Evolutionary conservation across 495 filamentous ascomycete species (phyloP), one percentile per base, ranked within the genome.

Genomic region (Annulohypoxylon maeteangense): DNA sequence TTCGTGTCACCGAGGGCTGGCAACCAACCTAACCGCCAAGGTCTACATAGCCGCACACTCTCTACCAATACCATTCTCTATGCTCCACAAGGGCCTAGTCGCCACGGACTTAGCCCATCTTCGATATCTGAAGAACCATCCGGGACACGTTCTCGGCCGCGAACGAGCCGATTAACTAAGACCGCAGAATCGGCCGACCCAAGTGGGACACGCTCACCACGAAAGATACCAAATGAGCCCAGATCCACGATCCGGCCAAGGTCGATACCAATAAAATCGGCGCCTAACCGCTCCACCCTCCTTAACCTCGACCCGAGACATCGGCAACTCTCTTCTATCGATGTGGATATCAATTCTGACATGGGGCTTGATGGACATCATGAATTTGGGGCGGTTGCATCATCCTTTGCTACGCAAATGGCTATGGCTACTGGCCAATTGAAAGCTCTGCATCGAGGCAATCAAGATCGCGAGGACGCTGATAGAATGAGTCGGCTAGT

Each of bases 61-160:
- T 95, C 93, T 3, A 92, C 89, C 23, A 92, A 87, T 67, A 96
- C 93, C 1, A 91, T 95, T 56, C 77, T 96, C 0, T 93, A 91
- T 76, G 89, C 86, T 32, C 91, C 90, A 3, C 75, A 81, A 18
- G 77, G 76, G 8, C 54, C 68, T 23, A 66, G 51, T 51, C 78
- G 74, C 78, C 81, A 25, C 76, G 82, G 40, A 81, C 81, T 20
- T 83, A 83, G 56, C 74, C 71, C 84, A 42, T 83, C 84, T 12
- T 86, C 85, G 23, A 85, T 86, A 31, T 81, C 84, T 7, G 79
- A 75, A 18, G 81, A 74, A 29, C 73, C 70, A 1, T 62, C 68
- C 0, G 73, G 75, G 16, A 64, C 60, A 6, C 65, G 70, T 29
- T 76, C 75, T 42, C 78, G 77, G 2, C 78, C 81, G 10, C 69